A percentile compares a stretch with the other conserved stretches of the same genome.
Evolutionary conservation across 192 early-diverging fungal genomes (phyloP).

Genomic region (Funneliformis mosseae): DNA sequence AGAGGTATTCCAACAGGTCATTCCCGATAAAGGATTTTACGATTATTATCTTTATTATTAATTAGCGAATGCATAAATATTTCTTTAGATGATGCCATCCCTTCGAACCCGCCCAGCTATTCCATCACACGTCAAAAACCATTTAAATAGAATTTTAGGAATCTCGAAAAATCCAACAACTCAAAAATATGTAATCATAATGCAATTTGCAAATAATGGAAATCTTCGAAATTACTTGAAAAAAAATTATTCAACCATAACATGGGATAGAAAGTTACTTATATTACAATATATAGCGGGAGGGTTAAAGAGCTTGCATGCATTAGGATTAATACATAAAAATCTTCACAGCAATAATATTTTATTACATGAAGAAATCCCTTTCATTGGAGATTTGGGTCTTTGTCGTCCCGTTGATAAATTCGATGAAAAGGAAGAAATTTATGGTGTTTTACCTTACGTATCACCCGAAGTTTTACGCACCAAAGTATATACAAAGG

Average conservation of each 20-base stretch:
- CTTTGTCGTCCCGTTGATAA: not conserved
- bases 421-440: not conserved
- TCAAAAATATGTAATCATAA: conserved; percentile 2
- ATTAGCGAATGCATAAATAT: not conserved
- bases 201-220: conserved; percentile 35
- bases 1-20: conserved; percentile 16
- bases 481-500: conserved; percentile 9
- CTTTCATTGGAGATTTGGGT: not conserved
- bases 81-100: not conserved
- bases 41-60: not conserved
- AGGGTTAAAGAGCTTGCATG: conserved; percentile 42
- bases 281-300: conserved; percentile 39
- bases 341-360: conserved; percentile 32
- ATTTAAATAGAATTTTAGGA: not conserved
- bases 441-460: conserved; percentile 16
- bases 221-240: conserved; percentile 44
- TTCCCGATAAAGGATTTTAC: conserved; percentile 35
- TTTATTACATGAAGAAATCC: not conserved
- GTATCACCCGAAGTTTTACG: conserved; percentile 26
- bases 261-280: conserved; percentile 40
- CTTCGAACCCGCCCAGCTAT: not conserved
- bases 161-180: conserved; percentile 7
- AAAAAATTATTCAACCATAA: conserved; percentile 34
- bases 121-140: not conserved
- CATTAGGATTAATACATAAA: conserved; percentile 41